These are phyloP conservation scores for Zymoseptoria tritici DNA, from an alignment of 2,329 filamentous ascomycete genomes.

Conservation along the genomic window DNA sequence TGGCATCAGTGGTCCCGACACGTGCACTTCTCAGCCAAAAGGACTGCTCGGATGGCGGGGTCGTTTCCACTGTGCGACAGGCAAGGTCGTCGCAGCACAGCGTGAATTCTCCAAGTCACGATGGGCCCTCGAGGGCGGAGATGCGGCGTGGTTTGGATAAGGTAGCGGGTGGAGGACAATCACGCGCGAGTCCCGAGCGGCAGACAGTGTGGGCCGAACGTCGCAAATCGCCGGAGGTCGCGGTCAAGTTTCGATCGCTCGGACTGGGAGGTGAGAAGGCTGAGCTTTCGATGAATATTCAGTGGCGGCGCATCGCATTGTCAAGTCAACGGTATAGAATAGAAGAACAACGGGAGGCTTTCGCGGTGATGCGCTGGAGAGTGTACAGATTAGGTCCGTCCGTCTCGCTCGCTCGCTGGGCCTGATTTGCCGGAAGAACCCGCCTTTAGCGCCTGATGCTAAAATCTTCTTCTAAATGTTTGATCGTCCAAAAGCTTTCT, in stretches of 20 bases:
- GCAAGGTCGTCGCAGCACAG: neutral
- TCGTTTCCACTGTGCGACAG: neutral
- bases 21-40: constrained; percentile 10
- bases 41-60: neutral
- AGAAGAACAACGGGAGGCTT: neutral
- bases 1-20: constrained; percentile 7
- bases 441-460: neutral
- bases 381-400: neutral
- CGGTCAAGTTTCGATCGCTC: neutral
- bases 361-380: neutral
- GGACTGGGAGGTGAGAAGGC: neutral
- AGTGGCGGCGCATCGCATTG: neutral
- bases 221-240: neutral
- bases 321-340: neutral
- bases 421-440: neutral
- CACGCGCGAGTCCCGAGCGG: constrained; percentile 1
- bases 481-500: neutral
- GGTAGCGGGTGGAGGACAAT: neutral
- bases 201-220: neutral
- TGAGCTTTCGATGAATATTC: neutral
- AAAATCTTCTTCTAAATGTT: neutral
- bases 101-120: neutral
- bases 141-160: neutral
- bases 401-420: too few species aligned
- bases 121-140: neutral